These are phyloP conservation scores for Whalleya microplaca DNA, from an alignment of 2,329 filamentous ascomycete species.

Conservation along the genomic window DNA sequence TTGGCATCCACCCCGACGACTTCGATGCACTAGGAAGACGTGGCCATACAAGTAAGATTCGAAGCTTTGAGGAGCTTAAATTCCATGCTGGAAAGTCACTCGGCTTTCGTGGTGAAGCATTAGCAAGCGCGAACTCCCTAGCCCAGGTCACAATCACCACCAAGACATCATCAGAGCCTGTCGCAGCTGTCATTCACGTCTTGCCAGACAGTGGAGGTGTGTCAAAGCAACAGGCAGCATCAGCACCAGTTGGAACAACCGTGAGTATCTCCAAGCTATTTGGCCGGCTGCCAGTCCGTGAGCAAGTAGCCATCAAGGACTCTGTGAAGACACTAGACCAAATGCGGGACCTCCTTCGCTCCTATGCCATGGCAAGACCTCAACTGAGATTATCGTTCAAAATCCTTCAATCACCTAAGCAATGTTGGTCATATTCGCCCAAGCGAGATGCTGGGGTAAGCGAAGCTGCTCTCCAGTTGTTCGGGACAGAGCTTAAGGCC, in stretches of 20 bases:
- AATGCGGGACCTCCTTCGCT: conserved; percentile 63
- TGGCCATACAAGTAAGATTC: conserved; percentile 77
- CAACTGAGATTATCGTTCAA: conserved; percentile 64
- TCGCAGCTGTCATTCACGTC: conserved; percentile 57
- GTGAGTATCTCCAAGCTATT: conserved; percentile 65
- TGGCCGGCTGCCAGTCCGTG: conserved; percentile 64
- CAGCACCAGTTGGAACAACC: conserved; percentile 70
- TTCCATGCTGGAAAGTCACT: conserved; percentile 60
- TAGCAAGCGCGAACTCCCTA: conserved; percentile 67
- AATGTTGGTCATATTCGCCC: conserved; percentile 67
- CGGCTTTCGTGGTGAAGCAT: conserved; percentile 77
- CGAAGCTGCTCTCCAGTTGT: conserved; percentile 65
- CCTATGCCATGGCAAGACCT: conserved; percentile 69
- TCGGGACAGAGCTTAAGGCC: conserved; percentile 59
- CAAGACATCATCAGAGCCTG: conserved; percentile 61
- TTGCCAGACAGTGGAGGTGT: conserved; percentile 46
- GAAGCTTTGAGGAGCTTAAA: conserved; percentile 63
- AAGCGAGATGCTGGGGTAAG: conserved; percentile 50
- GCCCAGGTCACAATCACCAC: conserved; percentile 66
- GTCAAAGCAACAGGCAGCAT: conserved; percentile 40
- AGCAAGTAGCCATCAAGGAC: conserved; percentile 60
- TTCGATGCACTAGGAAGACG: conserved; percentile 63
- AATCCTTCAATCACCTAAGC: conserved; percentile 56
- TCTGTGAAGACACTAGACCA: conserved; percentile 57
- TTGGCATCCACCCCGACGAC: conserved; percentile 67